phyloP scores from a whole-genome alignment of 192 early-diverging fungal genomes.

The Pilaira anomala region DNA sequence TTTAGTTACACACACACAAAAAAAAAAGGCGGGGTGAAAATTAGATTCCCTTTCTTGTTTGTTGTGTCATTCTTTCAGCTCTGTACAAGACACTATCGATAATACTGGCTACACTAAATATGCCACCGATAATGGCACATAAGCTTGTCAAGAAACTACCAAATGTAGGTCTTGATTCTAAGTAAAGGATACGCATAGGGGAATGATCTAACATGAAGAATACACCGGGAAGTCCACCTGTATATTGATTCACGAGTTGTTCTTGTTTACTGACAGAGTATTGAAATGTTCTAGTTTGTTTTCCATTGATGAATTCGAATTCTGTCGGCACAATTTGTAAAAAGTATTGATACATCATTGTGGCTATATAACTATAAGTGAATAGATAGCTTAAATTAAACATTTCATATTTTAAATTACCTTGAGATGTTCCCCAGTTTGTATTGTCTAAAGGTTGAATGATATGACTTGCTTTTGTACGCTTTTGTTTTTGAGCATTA shows the following conservation, averaged over 20 bases:
- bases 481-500: conserved; percentile 15
- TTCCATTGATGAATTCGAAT: conserved; percentile 66
- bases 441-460: conserved; percentile 68
- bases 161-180: conserved; percentile 75
- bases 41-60: neutral
- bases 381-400: neutral
- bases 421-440: conserved; percentile 43
- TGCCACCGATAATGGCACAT: conserved; percentile 91
- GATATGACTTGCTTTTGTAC: conserved; percentile 3
- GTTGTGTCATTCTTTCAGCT: conserved; percentile 38
- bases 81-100: conserved; percentile 82
- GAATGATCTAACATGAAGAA: conserved; percentile 94
- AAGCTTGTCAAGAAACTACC: conserved; percentile 80
- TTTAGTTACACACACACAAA: too few relatives aligned
- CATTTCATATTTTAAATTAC: conserved; percentile 22
- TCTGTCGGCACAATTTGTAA: conserved; percentile 89
- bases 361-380: conserved; percentile 2
- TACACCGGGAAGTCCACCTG: conserved; percentile 42
- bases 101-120: conserved; percentile 91
- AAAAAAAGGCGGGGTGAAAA: too few relatives aligned
- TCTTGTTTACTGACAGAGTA: conserved; percentile 92
- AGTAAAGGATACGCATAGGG: conserved; percentile 89
- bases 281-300: conserved; percentile 78
- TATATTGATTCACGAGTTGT: conserved; percentile 42
- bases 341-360: conserved; percentile 85